Conservation (phyloP, 2,329 filamentous ascomycete genomes). For the Neopestalotiopsis sp. region DNA sequence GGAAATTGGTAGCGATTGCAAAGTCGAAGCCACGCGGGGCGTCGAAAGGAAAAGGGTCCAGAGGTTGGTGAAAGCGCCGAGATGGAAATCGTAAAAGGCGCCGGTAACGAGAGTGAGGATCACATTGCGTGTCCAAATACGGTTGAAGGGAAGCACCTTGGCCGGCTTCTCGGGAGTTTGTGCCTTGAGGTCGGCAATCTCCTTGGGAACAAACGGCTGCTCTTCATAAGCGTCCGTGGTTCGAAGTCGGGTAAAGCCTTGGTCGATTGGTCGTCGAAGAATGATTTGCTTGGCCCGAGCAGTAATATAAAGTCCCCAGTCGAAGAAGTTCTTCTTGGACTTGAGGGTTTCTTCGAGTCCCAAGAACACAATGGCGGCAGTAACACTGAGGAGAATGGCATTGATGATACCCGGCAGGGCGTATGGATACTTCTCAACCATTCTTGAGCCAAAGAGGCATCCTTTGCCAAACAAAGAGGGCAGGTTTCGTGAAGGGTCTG, state of each 20-base stretch:
- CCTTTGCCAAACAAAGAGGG: slow-evolving; percentile 67
- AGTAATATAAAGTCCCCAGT: slow-evolving; percentile 47
- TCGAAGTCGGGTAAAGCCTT: slow-evolving; percentile 39
- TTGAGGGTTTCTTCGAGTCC: slow-evolving; percentile 69
- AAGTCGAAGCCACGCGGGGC: slow-evolving; percentile 53
- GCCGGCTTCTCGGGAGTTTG: slow-evolving; percentile 7
- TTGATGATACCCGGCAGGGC: slow-evolving; percentile 73
- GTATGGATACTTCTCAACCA: slow-evolving; percentile 72
- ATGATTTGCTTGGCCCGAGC: slow-evolving; percentile 38
- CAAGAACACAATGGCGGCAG: slow-evolving; percentile 62
- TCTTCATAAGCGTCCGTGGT: slow-evolving; percentile 21
- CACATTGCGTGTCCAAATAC: slow-evolving; percentile 54
- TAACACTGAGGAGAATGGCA: slow-evolving; percentile 62
- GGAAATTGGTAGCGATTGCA: slow-evolving; percentile 50
- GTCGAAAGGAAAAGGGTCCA: slow-evolving; percentile 74
- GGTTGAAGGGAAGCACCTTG: slow-evolving; percentile 41
- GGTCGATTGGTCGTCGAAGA: slow-evolving; percentile 32
- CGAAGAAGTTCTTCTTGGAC: slow-evolving; percentile 50
- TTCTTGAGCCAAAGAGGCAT: slow-evolving; percentile 63
- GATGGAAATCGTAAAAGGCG: slow-evolving; percentile 74
- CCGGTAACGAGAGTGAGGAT: slow-evolving; percentile 64
- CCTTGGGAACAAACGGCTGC: slow-evolving; percentile 17
- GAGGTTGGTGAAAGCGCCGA: slow-evolving; percentile 71
- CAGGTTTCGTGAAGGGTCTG: slow-evolving; percentile 68
- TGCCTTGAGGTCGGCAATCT: slow-evolving; percentile 22